Evolutionary conservation across 192 early-diverging fungal species (phyloP).

Genomic region (Coemansia sp.): DNA sequence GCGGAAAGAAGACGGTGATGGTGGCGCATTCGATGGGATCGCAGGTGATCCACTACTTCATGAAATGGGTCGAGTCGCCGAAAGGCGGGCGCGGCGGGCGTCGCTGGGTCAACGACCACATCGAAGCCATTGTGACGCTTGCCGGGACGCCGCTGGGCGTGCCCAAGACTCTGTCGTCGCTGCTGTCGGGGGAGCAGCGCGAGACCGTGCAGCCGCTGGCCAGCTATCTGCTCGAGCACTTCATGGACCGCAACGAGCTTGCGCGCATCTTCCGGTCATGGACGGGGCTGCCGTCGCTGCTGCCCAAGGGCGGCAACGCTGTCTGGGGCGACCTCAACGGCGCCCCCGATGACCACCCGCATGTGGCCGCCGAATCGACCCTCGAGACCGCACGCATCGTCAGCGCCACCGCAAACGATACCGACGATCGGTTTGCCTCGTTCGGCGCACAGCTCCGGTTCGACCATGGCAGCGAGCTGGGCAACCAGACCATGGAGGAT

Average conservation of each 20-base stretch:
- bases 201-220: conserved; percentile 81
- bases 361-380: not conserved
- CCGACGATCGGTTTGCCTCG: conserved; percentile 15
- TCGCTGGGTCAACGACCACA: conserved; percentile 74
- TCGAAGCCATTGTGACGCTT: conserved; percentile 81
- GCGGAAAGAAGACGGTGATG: conserved; percentile 56
- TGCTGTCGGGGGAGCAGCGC: conserved; percentile 78
- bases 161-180: conserved; percentile 75
- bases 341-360: conserved; percentile 72
- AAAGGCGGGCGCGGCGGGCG: conserved; percentile 68
- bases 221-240: conserved; percentile 78
- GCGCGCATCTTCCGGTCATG: conserved; percentile 78
- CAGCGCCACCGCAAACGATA: conserved; percentile 4
- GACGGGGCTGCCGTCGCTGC: conserved; percentile 73
- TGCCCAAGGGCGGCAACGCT: conserved; percentile 80
- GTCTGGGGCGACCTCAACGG: conserved; percentile 69
- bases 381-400: conserved; percentile 3
- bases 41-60: conserved; percentile 75
- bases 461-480: conserved; percentile 16
- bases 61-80: conserved; percentile 79
- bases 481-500: conserved; percentile 52
- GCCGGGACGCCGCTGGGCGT: conserved; percentile 85
- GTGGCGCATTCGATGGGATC: conserved; percentile 62
- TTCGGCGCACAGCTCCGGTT: conserved; percentile 62
- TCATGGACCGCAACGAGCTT: conserved; percentile 76